Conservation (phyloP, 106 monocot genomes). For the Dendrobium catenatum region DNA sequence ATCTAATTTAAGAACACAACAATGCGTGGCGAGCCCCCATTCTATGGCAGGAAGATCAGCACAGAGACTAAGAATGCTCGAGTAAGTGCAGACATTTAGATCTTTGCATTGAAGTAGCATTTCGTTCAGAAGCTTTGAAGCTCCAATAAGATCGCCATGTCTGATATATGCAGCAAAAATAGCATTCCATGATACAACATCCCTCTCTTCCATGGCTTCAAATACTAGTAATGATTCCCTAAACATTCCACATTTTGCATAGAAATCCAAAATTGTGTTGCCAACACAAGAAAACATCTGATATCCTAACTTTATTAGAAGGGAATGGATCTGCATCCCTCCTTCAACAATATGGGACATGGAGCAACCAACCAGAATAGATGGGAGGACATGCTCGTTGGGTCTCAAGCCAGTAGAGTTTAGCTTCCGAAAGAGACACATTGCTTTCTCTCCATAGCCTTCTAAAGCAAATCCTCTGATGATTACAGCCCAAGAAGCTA, state of each 20-base stretch:
- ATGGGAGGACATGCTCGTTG: conserved; percentile 14
- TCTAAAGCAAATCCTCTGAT: conserved; percentile 17
- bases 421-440: conserved; percentile 14
- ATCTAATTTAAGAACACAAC: conserved; percentile 3
- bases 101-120: conserved; percentile 16
- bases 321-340: conserved; percentile 20
- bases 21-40: conserved; percentile 12
- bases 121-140: background rate
- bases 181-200: conserved; percentile 26
- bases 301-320: conserved; percentile 17
- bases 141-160: conserved; percentile 4
- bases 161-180: conserved; percentile 9
- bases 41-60: conserved; percentile 13
- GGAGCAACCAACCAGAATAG: conserved; percentile 16
- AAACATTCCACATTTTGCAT: conserved; percentile 26
- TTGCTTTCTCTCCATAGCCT: conserved; percentile 18
- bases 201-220: conserved; percentile 17
- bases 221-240: conserved; percentile 15
- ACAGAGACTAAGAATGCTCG: conserved; percentile 21
- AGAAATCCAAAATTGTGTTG: conserved; percentile 23
- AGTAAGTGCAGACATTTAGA: conserved; percentile 17
- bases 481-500: conserved; percentile 28
- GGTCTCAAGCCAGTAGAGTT: conserved; percentile 1
- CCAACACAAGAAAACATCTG: conserved; percentile 11
- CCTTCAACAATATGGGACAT: background rate